Evolutionary conservation across 306 rosid genomes (phyloP).

Genomic region (Delonix regia): DNA sequence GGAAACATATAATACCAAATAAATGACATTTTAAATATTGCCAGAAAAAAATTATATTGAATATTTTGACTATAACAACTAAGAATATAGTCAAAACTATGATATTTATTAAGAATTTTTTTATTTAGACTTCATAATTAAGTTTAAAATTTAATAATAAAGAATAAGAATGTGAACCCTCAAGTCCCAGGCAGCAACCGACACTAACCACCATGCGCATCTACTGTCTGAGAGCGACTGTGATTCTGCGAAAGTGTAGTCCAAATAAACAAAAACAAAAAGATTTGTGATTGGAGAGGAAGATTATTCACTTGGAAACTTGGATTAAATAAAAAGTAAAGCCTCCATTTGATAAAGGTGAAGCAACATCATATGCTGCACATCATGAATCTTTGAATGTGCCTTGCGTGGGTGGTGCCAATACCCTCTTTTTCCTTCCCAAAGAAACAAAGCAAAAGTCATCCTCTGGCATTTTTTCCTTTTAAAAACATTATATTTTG

Average conservation of each 20-base stretch:
- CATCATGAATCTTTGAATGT: constrained; percentile 44
- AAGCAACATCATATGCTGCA: constrained; percentile 41
- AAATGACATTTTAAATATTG: too few species aligned
- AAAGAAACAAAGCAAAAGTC: constrained; percentile 30
- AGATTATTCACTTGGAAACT: constrained; percentile 34
- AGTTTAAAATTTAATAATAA: too few species aligned
- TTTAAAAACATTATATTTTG: background rate
- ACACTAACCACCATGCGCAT: constrained; percentile 25
- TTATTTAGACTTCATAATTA: too few species aligned
- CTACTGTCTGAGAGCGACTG: background rate
- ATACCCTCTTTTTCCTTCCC: constrained; percentile 32
- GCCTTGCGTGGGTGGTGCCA: constrained; percentile 36
- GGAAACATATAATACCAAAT: background rate
- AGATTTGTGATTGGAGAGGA: constrained; percentile 18
- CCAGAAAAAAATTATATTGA: too few species aligned
- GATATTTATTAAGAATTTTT: background rate
- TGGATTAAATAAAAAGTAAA: constrained; percentile 40
- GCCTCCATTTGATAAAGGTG: constrained; percentile 28
- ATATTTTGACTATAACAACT: too few species aligned
- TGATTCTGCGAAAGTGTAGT: constrained; percentile 14
- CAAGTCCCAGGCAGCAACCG: background rate
- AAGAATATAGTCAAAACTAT: background rate
- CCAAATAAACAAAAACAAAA: constrained; percentile 23
- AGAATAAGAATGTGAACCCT: too few species aligned
- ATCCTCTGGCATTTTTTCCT: background rate